Evolutionary conservation across 2,329 filamentous ascomycete species (phyloP).

Genomic region (Ascosphaera acerosa): DNA sequence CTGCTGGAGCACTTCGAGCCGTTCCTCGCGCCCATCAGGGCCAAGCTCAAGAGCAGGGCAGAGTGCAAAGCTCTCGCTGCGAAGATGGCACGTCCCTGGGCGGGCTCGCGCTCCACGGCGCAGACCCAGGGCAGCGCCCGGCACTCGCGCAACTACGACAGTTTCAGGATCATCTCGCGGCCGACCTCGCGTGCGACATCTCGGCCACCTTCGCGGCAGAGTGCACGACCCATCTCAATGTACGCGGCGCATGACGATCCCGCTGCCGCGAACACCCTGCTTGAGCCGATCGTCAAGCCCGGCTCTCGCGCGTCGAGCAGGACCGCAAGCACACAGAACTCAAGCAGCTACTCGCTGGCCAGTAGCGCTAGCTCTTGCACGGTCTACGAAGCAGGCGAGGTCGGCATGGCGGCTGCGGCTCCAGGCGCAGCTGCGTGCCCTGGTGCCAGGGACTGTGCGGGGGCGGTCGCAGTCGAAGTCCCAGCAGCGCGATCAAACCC

Average conservation of each 20-base stretch:
- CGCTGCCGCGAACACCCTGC: background rate
- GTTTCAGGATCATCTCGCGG: constrained; percentile 4
- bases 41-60: constrained; percentile 3
- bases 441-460: background rate
- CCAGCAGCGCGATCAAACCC: background rate
- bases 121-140: constrained; percentile 5
- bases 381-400: background rate
- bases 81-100: constrained; percentile 11
- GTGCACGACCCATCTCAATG: background rate
- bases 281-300: background rate
- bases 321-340: background rate
- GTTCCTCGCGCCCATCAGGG: constrained; percentile 67
- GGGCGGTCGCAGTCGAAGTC: background rate
- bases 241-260: background rate
- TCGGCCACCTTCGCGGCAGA: background rate
- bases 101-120: constrained; percentile 1
- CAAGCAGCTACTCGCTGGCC: constrained; percentile 1
- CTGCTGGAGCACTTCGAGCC: constrained; percentile 67
- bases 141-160: constrained; percentile 3
- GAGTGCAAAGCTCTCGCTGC: constrained; percentile 19
- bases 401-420: background rate
- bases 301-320: background rate
- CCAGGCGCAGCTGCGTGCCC: background rate
- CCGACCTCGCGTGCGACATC: constrained; percentile 2
- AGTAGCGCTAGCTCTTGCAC: background rate